Evolutionary conservation across 495 filamentous ascomycete species (phyloP), one percentile per base, ranked within the genome.

Genomic region (Lentithecium fluviatile): DNA sequence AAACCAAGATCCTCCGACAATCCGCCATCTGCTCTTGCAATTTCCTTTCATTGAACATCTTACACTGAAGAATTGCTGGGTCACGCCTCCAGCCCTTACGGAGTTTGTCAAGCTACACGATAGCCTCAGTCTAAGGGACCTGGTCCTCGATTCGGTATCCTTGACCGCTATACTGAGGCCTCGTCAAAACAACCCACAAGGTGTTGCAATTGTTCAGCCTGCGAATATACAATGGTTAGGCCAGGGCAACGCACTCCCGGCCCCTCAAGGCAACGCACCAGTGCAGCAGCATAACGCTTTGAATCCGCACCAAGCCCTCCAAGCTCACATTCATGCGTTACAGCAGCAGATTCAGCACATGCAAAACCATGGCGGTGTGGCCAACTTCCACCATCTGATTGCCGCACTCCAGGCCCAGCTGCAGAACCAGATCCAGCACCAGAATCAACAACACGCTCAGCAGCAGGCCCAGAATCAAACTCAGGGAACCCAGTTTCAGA

Each of bases 1-100:
- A 1, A 21, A 51, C 10, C 42, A 56, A 10, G 51, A 56, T 24
- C 6, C 37, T 32, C 10, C 13, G 23, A 43, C 34, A 2, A 20
- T 67, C 8, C 15, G 2, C 15, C 7, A 51, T 2, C 13, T 6
- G 7, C 24, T 66, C 10, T 46, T 70, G 5, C 25, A 51, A n/a
- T 71, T 75, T 51, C 62, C 66, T 21, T 52, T 71, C 47, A 67
- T 75, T 2, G 60, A 70, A 52, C 56, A 71, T 20, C 65, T 75
- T 15, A 71, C 67, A 1, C 38, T 75, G 6, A 52, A 60, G n/a
- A 75, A 75, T 49, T 75, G 73, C 54, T 75, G 73, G 73, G 25
- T 74, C 25, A 69, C 67, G 19, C 71, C 73, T 15, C 45, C 56
- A 11, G 60, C 53, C 15, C 50, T 75, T 21, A 51, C 55, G 17